Evolutionary conservation across 2,329 filamentous ascomycete species (phyloP), one percentile per base, ranked within the genome.

Genomic region (Trichoderma lentiforme): DNA sequence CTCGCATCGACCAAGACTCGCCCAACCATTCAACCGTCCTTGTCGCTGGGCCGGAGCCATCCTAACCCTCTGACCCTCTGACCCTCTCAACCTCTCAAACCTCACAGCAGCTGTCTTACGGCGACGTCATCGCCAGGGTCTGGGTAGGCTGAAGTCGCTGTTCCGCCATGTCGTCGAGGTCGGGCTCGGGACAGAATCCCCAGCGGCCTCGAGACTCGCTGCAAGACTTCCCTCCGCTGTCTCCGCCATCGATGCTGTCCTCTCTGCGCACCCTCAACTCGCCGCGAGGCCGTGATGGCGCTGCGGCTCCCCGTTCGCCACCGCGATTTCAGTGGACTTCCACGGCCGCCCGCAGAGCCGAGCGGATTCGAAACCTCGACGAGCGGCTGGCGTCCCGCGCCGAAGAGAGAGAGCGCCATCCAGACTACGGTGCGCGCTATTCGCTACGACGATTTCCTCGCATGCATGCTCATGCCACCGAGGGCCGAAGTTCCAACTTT

Each of bases 291-390:
- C 77, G 77, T 72, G 78, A 80, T 74, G 72, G 75, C 76, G 26
- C 73, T 73, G 62, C 74, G 73, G 39, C 75, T 74, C 51, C 73
- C 47, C 74, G 70, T 64, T 5, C 67, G 51, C 74, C 66, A 15
- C 65, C 72, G 3, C 70, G 70, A 14, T 72, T 74, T 26, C 66
- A 73, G 61, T 80, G 75, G 77, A 71, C 79, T 8, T 76, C 78
- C 8, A 76, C 57, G 28, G 57, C 77, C 4, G 74, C 78, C 47
- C 79, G 79, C 32, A 78, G 81, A 67, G 81, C 80, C 24, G 81
- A 82, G 74, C 80, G 81, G 72, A 81, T 82, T 61, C 79, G 79
- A 57, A 78, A 75, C 32, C 74, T 81, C 11, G 79, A 82, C 65
- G 80, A 81, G 51, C 75, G 75, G 58, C 63, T 75, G 4, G 69